Conservation (phyloP, 495 filamentous ascomycete genomes). For the Neurospora tetrasperma region DNA sequence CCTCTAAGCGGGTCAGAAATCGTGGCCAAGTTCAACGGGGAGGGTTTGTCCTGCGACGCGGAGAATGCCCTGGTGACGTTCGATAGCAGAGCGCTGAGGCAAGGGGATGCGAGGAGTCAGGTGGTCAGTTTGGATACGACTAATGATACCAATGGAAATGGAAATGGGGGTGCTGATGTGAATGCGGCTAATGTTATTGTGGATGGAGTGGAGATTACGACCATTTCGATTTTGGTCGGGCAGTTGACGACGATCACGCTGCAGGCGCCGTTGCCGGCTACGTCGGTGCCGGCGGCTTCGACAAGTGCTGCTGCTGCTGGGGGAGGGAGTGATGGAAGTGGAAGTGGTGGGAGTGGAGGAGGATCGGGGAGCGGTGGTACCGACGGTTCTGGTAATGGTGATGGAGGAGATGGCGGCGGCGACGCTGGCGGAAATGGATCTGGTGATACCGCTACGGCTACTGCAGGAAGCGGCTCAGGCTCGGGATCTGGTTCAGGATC, state of each 20-base stretch:
- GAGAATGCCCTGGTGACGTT: constrained; percentile 86
- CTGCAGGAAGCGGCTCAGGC: background rate
- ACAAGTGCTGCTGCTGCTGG: background rate
- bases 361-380: background rate
- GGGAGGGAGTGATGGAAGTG: background rate
- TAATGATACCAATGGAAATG: background rate
- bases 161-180: constrained; percentile 3
- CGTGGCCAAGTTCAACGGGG: constrained; percentile 64
- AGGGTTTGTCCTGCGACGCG: constrained; percentile 61
- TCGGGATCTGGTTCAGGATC: background rate
- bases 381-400: background rate
- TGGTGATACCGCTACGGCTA: background rate
- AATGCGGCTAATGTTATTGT: constrained; percentile 17
- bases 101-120: constrained; percentile 8
- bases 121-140: background rate
- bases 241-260: constrained; percentile 25
- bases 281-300: constrained; percentile 5
- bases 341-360: background rate
- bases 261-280: constrained; percentile 6
- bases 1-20: constrained; percentile 54
- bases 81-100: constrained; percentile 39
- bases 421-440: background rate
- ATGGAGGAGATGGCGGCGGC: background rate
- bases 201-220: constrained; percentile 23
- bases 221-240: constrained; percentile 27